Evolutionary conservation across 352 stramenopile species (phyloP).

Genomic region (Phytopythium montanum): DNA sequence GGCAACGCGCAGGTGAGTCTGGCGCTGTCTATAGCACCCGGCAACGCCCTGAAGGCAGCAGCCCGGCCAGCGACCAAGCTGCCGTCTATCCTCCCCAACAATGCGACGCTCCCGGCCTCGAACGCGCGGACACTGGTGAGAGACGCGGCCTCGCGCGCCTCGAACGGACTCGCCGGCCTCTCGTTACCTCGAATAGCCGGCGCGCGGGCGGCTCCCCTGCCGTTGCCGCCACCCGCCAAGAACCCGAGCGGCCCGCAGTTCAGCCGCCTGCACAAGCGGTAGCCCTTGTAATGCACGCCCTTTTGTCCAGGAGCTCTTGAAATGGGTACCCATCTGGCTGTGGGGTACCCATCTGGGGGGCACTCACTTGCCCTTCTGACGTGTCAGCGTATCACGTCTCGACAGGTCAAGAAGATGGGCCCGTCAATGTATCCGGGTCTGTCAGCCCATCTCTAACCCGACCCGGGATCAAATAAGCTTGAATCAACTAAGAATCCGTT

Average conservation of each 20-base stretch:
- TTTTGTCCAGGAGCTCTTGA: too few relatives aligned
- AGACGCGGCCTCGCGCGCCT: not conserved
- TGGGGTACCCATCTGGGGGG: slow-evolving; percentile 13
- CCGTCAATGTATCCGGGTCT: not conserved
- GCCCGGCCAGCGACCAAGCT: not conserved
- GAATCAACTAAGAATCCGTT: not conserved
- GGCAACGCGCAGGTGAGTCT: not conserved
- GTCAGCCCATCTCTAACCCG: not conserved
- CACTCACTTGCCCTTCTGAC: not conserved
- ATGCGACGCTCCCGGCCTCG: not conserved
- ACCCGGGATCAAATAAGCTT: not conserved
- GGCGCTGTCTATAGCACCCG: not conserved
- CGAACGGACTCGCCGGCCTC: slow-evolving; percentile 8
- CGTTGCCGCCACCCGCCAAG: slow-evolving; percentile 32
- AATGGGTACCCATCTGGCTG: not conserved
- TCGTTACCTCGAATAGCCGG: slow-evolving; percentile 31
- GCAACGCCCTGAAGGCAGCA: not conserved
- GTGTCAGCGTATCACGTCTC: not conserved
- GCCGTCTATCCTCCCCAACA: not conserved
- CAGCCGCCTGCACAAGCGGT: slow-evolving; percentile 56
- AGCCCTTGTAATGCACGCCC: too few relatives aligned
- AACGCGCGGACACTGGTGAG: not conserved
- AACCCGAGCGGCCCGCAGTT: slow-evolving; percentile 50
- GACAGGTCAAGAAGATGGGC: not conserved
- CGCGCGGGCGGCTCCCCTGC: slow-evolving; percentile 17